phyloP scores from a whole-genome alignment of 2,329 filamentous ascomycete species.

The Aphanocladium album region DNA sequence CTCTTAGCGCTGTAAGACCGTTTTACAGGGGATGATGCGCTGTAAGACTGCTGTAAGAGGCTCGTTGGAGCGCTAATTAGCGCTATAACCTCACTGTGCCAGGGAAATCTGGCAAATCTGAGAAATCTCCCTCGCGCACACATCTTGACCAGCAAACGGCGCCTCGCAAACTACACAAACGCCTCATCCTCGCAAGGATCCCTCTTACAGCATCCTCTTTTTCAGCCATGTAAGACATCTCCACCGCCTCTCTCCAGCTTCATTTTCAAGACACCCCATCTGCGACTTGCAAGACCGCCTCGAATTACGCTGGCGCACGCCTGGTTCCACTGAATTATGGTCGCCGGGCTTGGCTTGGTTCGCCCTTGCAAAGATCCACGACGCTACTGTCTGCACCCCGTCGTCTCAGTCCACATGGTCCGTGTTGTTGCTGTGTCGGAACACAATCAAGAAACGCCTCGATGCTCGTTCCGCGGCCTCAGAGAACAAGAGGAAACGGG shows the following conservation, averaged over 20 bases:
- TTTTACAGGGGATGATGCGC: background rate
- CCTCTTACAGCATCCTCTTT: background rate
- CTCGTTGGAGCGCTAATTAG: background rate
- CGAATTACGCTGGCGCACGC: background rate
- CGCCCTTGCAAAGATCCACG: background rate
- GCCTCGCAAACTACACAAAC: background rate
- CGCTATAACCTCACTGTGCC: background rate
- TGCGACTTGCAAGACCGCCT: background rate
- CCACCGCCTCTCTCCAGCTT: background rate
- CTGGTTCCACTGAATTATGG: slow-evolving; percentile 4
- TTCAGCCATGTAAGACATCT: background rate
- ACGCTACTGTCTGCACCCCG: slow-evolving; percentile 1
- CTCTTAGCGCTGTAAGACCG: background rate
- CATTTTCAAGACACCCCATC: background rate
- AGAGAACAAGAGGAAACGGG: background rate
- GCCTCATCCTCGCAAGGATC: background rate
- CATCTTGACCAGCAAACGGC: background rate
- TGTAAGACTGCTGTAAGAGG: background rate
- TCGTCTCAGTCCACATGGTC: background rate
- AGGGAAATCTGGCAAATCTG: too few species aligned
- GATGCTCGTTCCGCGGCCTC: background rate
- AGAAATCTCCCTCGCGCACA: too few species aligned
- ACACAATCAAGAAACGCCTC: background rate
- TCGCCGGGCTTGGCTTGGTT: slow-evolving; percentile 5
- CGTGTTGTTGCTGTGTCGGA: background rate